Percentiles rank a stretch among this genome's conserved stretches.
Conservation (phyloP, 129 eudicot species). For the Tanacetum coccineum region DNA sequence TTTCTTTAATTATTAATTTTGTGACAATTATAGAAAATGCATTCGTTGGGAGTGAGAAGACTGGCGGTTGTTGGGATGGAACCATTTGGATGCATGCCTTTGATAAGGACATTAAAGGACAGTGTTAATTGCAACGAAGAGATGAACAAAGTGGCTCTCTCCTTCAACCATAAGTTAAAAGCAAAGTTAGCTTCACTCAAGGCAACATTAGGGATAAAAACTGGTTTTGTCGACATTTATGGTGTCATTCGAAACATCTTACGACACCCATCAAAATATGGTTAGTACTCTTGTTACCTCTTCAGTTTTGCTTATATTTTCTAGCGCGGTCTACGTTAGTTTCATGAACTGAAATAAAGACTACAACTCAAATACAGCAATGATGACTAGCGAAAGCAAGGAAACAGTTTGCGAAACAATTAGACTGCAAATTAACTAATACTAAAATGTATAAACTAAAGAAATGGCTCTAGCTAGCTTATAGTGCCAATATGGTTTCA, state of each 20-base stretch:
- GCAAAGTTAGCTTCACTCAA: constrained; percentile 23
- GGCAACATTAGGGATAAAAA: constrained; percentile 25
- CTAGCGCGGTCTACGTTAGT: too few relatives aligned
- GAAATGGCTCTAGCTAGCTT: too few relatives aligned
- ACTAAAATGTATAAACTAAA: too few relatives aligned
- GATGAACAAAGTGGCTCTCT: constrained; percentile 52
- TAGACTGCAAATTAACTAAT: too few relatives aligned
- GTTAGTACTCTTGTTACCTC: constrained; percentile 22
- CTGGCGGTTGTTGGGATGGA: constrained; percentile 52
- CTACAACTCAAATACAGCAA: too few relatives aligned
- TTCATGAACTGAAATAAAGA: too few relatives aligned
- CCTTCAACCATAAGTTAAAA: constrained; percentile 41
- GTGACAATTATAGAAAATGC: constrained; percentile 32
- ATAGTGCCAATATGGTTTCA: too few relatives aligned
- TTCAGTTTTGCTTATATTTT: too few relatives aligned
- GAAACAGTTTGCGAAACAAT: too few relatives aligned
- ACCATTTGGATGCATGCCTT: constrained; percentile 63
- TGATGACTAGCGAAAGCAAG: too few relatives aligned
- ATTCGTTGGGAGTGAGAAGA: constrained; percentile 49
- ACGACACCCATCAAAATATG: constrained; percentile 36
- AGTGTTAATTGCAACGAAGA: constrained; percentile 33
- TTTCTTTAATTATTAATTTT: neutral
- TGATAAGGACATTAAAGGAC: constrained; percentile 35
- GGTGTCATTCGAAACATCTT: constrained; percentile 27
- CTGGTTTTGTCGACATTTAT: constrained; percentile 40